Evolutionary conservation across 2,329 filamentous ascomycete species (phyloP), one percentile per base, ranked within the genome.

Genomic region (Talaromyces sp.): DNA sequence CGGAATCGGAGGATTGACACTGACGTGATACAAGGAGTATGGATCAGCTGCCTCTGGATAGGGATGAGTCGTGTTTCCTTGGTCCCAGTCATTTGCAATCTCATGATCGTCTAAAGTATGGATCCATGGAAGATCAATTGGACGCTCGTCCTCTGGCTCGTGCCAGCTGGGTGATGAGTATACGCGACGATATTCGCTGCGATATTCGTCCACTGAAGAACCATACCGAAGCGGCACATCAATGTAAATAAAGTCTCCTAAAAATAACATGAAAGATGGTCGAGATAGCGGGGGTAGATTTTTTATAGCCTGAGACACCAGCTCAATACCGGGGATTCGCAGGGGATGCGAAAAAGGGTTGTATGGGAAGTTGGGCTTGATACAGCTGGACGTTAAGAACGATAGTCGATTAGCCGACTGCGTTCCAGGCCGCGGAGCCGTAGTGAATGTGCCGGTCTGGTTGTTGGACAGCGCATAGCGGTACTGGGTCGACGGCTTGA

Each of bases 51-150:
- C 93, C 0, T 89, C 85, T 2, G 83, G 76, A 71, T 93, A 97
- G 0, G 96, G 84, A 6, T 91, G 90, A 0, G 91, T 92, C 15
- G 85, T 88, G 72, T 93, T 95, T 19, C 84, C 82, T 63, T 89
- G 87, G 32, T 75, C 74, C 92, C 93, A 98, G 76, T 98, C 95
- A 68, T 99, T 98, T 5, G 85, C 85, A 64, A 99, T 97, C 72
- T 99, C 95, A 70, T 99, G 95, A 72, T 99, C 95, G 71, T 99
- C 95, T 7, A 97, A 84, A 2, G 96, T 93, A 71, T 99, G 95
- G 52, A 98, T 91, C 95, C 95, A 99, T 68, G 93, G 96, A n/a
- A 98, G 80, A 56, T 74, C 68, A 27, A 75, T 72, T 27, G 74
- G 70, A 60, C 92, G 88, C 67, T 89, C 82, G 0, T 86, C 86